Evolutionary conservation across 805 yeast species (phyloP).

Genomic region (Metschnikowia reukaufii): DNA sequence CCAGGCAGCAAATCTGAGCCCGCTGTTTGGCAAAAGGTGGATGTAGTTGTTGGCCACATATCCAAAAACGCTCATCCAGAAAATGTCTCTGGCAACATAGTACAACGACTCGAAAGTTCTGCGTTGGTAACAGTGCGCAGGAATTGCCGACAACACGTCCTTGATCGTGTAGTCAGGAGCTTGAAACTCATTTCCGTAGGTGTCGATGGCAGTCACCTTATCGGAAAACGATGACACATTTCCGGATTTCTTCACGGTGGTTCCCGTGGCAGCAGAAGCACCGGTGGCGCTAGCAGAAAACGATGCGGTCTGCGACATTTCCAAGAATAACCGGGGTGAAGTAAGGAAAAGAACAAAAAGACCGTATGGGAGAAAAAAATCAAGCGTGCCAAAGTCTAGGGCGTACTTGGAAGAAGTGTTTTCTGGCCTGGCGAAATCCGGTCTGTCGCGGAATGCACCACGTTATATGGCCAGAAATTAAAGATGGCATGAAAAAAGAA

Average conservation of each 20-base stretch:
- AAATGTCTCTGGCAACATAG: constrained; percentile 69
- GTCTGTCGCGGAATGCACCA: background rate
- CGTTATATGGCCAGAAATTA: constrained; percentile 2
- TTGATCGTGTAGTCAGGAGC: constrained; percentile 78
- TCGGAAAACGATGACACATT: constrained; percentile 40
- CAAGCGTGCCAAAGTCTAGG: background rate
- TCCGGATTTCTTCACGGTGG: constrained; percentile 33
- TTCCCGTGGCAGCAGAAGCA: constrained; percentile 8
- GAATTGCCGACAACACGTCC: constrained; percentile 71
- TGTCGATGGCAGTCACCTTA: constrained; percentile 51
- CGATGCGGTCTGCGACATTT: constrained; percentile 19
- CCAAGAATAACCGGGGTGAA: background rate
- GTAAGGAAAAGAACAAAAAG: background rate
- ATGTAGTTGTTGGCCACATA: constrained; percentile 54
- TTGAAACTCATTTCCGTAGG: constrained; percentile 63
- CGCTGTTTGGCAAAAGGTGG: constrained; percentile 34
- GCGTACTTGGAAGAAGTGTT: background rate
- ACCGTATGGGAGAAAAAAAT: background rate
- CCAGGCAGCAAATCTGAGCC: constrained; percentile 60
- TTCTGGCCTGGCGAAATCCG: background rate
- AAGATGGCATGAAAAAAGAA: constrained; percentile 1
- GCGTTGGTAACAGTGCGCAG: constrained; percentile 72
- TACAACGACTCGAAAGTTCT: constrained; percentile 51
- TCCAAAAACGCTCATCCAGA: constrained; percentile 48
- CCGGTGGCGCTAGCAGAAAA: constrained; percentile 13